Evolutionary conservation across 2,329 filamentous ascomycete genomes (phyloP), one percentile per base, ranked within the genome.

Genomic region (Pseudocercospora crystallina): DNA sequence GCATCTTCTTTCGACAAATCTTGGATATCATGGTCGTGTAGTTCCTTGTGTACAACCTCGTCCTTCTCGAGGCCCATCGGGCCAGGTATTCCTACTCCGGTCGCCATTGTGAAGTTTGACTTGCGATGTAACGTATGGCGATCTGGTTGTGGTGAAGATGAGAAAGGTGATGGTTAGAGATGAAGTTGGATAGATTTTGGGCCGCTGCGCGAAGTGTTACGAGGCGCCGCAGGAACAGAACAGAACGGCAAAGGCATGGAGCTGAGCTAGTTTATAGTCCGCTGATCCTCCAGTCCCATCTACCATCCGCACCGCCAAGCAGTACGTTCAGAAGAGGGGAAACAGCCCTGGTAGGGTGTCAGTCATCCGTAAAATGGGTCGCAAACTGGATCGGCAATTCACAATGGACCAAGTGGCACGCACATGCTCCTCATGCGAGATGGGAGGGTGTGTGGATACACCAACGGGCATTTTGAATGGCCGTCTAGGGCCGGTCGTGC

Each of bases 1-100:
- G 57, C 61, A 13, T 63, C 57, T 31, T 59, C 61, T 15, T 51
- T 57, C 15, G 40, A 46, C 20, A 56, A 47, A 12, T 52, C 43
- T 15, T 43, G 46, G 13, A 56, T 51, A 10, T 64, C 60, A 26
- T 26, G 20, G 47, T 64, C 62, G 42, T 63, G 56, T 2, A 61
- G 29, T 14, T 66, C 64, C 5, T 64, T 31, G 49, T 66, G 60
- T 8, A 46, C 43, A 8, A 56, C 39, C 13, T 61, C 54, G 11
- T 48, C 50, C 31, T 62, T 61, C 40, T 62, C 56, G 26, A 47
- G 43, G 37, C 36, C 51, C 14, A 40, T 43, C 8, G 26, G 13
- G 34, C 39, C 39, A 20, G 47, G 33, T 40, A 49, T 49, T 1
- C 13, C 36, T 26, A 14, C 39, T 32, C 11, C 32, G 5, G 10